Evolutionary conservation across 495 filamentous ascomycete genomes (phyloP).

Genomic region (Penicillium macrosclerotiorum): DNA sequence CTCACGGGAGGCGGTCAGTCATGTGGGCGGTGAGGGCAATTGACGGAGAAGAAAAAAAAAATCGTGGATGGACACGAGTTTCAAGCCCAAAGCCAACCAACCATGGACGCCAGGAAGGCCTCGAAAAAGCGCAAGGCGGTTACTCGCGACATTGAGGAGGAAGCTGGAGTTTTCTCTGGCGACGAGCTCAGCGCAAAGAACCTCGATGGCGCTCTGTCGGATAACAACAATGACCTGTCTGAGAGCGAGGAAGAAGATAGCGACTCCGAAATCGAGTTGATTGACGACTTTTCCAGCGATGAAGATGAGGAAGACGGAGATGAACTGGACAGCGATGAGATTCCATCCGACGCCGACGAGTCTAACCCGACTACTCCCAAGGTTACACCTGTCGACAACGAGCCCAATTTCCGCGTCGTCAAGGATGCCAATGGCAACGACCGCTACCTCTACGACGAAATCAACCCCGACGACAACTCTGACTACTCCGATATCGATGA

Average conservation of each 20-base stretch:
- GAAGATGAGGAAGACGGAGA: slow-evolving; percentile 42
- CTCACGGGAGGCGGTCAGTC: slow-evolving; percentile 37
- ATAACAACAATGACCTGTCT: slow-evolving; percentile 51
- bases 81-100: slow-evolving; percentile 15
- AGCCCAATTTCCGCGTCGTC: slow-evolving; percentile 47
- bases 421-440: slow-evolving; percentile 72
- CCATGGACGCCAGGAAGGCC: slow-evolving; percentile 37
- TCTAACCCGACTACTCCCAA: slow-evolving; percentile 14
- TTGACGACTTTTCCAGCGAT: slow-evolving; percentile 46
- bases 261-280: slow-evolving; percentile 45
- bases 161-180: slow-evolving; percentile 55
- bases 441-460: slow-evolving; percentile 79
- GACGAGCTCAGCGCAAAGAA: slow-evolving; percentile 64
- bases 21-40: slow-evolving; percentile 44
- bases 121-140: slow-evolving; percentile 60
- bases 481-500: slow-evolving; percentile 85
- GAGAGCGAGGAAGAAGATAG: slow-evolving; percentile 43
- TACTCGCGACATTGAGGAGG: slow-evolving; percentile 51
- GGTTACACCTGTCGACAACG: slow-evolving; percentile 15
- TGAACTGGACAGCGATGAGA: slow-evolving; percentile 50
- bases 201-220: slow-evolving; percentile 64
- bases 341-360: slow-evolving; percentile 46
- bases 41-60: slow-evolving; percentile 37
- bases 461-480: slow-evolving; percentile 93
- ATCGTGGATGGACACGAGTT: slow-evolving; percentile 18